Base-by-base conservation (phyloP, 208 protist species). In the Acanthamoeba royreba region DNA sequence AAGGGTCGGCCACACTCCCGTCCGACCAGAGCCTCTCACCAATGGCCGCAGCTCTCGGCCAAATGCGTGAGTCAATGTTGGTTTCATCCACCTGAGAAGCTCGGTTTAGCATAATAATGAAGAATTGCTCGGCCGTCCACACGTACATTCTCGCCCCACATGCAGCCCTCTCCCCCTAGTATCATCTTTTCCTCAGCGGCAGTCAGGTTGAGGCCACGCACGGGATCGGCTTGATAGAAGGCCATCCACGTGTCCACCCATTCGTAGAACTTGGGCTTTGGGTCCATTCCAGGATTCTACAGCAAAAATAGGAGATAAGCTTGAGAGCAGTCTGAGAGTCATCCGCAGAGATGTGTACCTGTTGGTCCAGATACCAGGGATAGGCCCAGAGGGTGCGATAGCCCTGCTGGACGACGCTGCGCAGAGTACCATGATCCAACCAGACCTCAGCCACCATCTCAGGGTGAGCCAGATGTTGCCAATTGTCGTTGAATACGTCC, bases 61-160 rank as follows among this genome's bases (percentile, higher is more conserved):
- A 89, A 2, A 89, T 63, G 81, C 49, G 45, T 25, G 45, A 63
- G 15, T 66, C 45, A 49, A 89, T 89, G 47, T 89, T 63, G 81
- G 49, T 89, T 28, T 55, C 52, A 25, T 89, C 81, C 49, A 83
- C 72, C 72, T 83, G 66, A 8, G 45, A 3, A 9, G 4, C 33
- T 1, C n/a, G n/a, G n/a, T n/a, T n/a, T n/a, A n/a, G n/a, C n/a
- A n/a, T n/a, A n/a, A n/a, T n/a, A n/a, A n/a, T n/a, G n/a, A n/a
- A n/a, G n/a, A n/a, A n/a, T n/a, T n/a, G n/a, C n/a, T n/a, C n/a
- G n/a, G n/a, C n/a, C n/a, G n/a, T n/a, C n/a, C n/a, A n/a, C 5
- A 25, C 72, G 72, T 31, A 89, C 81, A 33, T 55, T 89, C 31
- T 89, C 81, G 35, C 81, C 81, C 81, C 81, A 89, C 81, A 89